A percentile compares a stretch with the other conserved stretches of the same genome.
These are phyloP conservation scores for Fusarium sp. DNA, from an alignment of 2,329 filamentous ascomycete species.

Conservation along the genomic window DNA sequence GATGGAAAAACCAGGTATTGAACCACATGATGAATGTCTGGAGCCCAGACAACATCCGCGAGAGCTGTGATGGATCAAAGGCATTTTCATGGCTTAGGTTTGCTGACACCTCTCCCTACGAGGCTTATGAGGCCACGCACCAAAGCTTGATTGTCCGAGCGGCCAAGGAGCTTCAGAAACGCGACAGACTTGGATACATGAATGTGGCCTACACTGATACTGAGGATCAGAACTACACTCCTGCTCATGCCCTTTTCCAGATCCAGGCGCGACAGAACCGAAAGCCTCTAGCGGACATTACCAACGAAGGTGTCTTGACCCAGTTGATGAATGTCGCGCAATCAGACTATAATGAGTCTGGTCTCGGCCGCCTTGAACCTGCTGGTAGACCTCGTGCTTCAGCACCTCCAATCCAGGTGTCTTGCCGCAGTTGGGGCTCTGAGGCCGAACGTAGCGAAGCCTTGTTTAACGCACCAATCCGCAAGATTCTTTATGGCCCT, in stretches of 20 bases:
- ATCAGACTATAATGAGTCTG: constrained; percentile 71
- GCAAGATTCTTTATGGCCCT: constrained; percentile 77
- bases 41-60: constrained; percentile 78
- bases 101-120: constrained; percentile 76
- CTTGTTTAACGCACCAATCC: constrained; percentile 81
- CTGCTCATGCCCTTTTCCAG: constrained; percentile 82
- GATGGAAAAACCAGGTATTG: constrained; percentile 82
- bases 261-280: constrained; percentile 77
- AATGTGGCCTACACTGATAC: constrained; percentile 76
- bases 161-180: constrained; percentile 63
- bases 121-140: constrained; percentile 76
- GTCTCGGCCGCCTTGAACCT: constrained; percentile 81
- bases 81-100: constrained; percentile 93
- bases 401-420: constrained; percentile 86
- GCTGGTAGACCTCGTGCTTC: constrained; percentile 81
- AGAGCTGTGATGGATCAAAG: constrained; percentile 67
- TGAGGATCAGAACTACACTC: constrained; percentile 69
- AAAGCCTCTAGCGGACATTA: constrained; percentile 73
- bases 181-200: constrained; percentile 71
- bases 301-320: constrained; percentile 75
- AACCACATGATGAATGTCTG: constrained; percentile 90
- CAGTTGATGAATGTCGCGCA: constrained; percentile 83
- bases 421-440: constrained; percentile 73
- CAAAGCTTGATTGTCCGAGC: constrained; percentile 79
- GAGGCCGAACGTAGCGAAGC: constrained; percentile 74